A percentile compares a stretch with the other conserved stretches of the same genome.
Conservation (phyloP, 2,329 filamentous ascomycete species). For the Penicillium brevicompactum region DNA sequence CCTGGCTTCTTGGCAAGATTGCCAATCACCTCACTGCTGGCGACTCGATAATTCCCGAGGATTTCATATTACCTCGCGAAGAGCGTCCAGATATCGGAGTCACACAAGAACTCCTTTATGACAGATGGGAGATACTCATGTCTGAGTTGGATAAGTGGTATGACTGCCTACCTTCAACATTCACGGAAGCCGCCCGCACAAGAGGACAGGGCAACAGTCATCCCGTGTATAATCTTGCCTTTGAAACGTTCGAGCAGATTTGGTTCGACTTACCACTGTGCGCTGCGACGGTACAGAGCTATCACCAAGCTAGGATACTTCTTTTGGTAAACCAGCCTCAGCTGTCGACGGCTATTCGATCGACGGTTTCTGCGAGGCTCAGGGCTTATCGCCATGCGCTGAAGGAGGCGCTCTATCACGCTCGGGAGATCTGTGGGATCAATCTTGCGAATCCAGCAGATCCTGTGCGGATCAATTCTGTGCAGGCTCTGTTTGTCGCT, state of each 20-base stretch:
- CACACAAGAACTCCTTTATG: constrained; percentile 15
- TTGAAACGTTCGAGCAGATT: constrained; percentile 13
- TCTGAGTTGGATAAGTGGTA: constrained; percentile 58
- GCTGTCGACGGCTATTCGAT: constrained; percentile 52
- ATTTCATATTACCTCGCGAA: constrained; percentile 9
- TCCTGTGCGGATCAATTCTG: constrained; percentile 44
- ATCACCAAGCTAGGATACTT: constrained; percentile 62
- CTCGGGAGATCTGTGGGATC: constrained; percentile 58
- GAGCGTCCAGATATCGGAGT: constrained; percentile 12
- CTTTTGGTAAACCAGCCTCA: constrained; percentile 60
- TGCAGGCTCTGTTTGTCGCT: constrained; percentile 24
- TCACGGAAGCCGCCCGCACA: constrained; percentile 52
- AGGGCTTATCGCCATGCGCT: constrained; percentile 55
- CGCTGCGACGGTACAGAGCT: constrained; percentile 62
- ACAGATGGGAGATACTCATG: constrained; percentile 54
- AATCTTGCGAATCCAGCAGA: constrained; percentile 55
- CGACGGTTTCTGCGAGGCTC: constrained; percentile 52
- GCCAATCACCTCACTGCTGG: constrained; percentile 18
- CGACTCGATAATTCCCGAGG: constrained; percentile 9
- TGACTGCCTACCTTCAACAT: constrained; percentile 55
- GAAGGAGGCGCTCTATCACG: constrained; percentile 52
- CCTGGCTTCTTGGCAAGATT: constrained; percentile 22
- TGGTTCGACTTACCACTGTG: constrained; percentile 53
- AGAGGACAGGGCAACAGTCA: constrained; percentile 22
- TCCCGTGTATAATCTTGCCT: constrained; percentile 1